Evolutionary conservation across 192 early-diverging fungal species (phyloP), one percentile per base, ranked within the genome.

Genomic region (Borealophlyctis nickersoniae): DNA sequence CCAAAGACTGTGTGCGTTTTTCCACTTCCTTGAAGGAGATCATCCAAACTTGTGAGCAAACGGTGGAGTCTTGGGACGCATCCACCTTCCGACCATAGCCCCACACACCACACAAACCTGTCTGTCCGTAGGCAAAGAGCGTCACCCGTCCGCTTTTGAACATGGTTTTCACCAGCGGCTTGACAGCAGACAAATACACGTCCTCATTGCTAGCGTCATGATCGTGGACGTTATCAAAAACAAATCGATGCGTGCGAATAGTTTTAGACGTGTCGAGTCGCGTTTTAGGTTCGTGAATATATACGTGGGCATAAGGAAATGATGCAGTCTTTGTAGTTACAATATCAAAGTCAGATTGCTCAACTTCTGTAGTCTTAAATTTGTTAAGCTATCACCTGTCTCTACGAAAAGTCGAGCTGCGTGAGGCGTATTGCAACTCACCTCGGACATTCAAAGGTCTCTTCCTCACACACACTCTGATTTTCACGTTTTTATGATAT

Each of bases 401-500:
- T 26, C 23, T 13, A 9, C 45, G 22, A 51, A 48, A 65, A 45
- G 39, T 45, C 39, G 39, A 45, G 9, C 39, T 45, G 39, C 19
- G 19, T 19, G 39, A 45, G 39, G 19, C 9, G 39, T n/a, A n/a
- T n/a, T n/a, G n/a, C n/a, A 19, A 26, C 26, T 23, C n/a, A 55
- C 32, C 53, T 55, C 23, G 7, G 7, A 7, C 33, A 28, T 58
- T 58, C 7, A 52, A 7, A 7, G 94, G 92, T 26, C 92, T 73
- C 67, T 96, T 96, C 50, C 94, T 81, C 13, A 96, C 90, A 62
- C 91, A 92, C 36, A 96, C 94, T 56, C 88, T 83, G 62, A 96
- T 96, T 49, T 86, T 88, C 56, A 88, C 87, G 35, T 78, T 77
- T 36, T 4, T 5, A 23, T 59, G 14, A 2, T 3, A 53, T 29